phyloP scores from a whole-genome alignment of 345 rosid species.

The Trapa bicornis region DNA sequence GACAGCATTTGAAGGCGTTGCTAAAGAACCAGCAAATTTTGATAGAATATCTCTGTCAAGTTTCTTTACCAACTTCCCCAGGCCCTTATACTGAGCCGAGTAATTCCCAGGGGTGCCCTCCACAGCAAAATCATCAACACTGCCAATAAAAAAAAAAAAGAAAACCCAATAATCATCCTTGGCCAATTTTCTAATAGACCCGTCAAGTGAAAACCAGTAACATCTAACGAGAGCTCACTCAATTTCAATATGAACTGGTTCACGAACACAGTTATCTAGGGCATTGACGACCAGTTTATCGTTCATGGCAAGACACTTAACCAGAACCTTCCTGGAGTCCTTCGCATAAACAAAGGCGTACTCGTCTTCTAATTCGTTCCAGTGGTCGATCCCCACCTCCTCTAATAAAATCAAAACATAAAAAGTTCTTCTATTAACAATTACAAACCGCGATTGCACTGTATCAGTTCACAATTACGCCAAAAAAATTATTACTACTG shows the following conservation, averaged over 20 bases:
- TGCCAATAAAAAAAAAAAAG: slow-evolving; percentile 12
- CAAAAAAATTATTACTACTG: not conserved
- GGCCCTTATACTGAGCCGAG: slow-evolving; percentile 43
- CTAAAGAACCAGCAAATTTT: slow-evolving; percentile 25
- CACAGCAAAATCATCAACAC: slow-evolving; percentile 43
- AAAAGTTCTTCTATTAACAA: not conserved
- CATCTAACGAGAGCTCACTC: slow-evolving; percentile 25
- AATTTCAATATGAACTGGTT: slow-evolving; percentile 58
- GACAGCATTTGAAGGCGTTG: slow-evolving; percentile 17
- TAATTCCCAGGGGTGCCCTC: slow-evolving; percentile 31
- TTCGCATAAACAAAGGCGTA: slow-evolving; percentile 59
- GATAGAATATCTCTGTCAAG: slow-evolving; percentile 34
- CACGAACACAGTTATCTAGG: slow-evolving; percentile 31
- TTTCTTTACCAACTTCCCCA: slow-evolving; percentile 43
- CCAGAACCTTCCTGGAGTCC: slow-evolving; percentile 35
- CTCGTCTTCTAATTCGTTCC: slow-evolving; percentile 57
- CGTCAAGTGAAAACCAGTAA: not conserved
- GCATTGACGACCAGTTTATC: slow-evolving; percentile 55
- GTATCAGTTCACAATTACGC: not conserved
- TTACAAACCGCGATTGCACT: not conserved
- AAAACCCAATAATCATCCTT: not conserved
- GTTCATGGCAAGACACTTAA: slow-evolving; percentile 57
- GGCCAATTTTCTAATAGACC: not conserved
- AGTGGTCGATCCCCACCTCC: slow-evolving; percentile 64
- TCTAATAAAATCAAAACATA: slow-evolving; percentile 23